Evolutionary conservation across 139 green algal genomes (phyloP), one percentile per base, ranked within the genome.

Genomic region (Haematococcus lacustris): DNA sequence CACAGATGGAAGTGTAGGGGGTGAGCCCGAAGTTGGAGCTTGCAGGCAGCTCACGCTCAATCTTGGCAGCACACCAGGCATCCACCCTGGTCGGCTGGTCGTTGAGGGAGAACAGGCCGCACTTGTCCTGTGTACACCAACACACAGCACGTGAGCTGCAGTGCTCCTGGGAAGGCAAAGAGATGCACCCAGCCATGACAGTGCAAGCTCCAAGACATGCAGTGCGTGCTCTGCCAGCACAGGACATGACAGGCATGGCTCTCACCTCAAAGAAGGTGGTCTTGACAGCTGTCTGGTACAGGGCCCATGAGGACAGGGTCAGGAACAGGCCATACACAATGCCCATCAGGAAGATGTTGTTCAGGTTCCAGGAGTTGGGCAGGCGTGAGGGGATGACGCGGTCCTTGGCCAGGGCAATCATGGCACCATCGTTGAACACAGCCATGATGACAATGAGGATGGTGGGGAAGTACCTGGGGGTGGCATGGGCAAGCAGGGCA

Each of bases 401-500:
- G 66, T 94, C 78, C 79, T 95, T 94, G 61, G 88, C 89, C 57
- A 95, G 82, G 25, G 89, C 88, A 78, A 95, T 95, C 88, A 95
- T 94, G 70, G 90, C 88, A 40, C 90, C 90, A 62, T 96, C 90
- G 64, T 96, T 96, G 86, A 96, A 93, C 26, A 94, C 88, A 4
- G 89, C 90, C 79, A 96, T 82, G 65, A 96, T 82, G 57, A 96
- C 90, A 67, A 94, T 93, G 2, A 94, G 78, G 35, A 96, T 87
- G 62, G 87, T 92, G 60, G 89, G 89, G 80, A 93, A 91, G 79
- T 90, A 91, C 82, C 85, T 90, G 76, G 13, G 51, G n/a, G n/a
- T n/a, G n/a, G n/a, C n/a, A 53, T 60, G 51, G 23, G 32, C 21
- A 37, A 61, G 28, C 25, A 77, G 73, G 38, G 41, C 9, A 60